Base-by-base conservation (phyloP, 176 grass and related monocot species). In the Urochloa ruziziensis region DNA sequence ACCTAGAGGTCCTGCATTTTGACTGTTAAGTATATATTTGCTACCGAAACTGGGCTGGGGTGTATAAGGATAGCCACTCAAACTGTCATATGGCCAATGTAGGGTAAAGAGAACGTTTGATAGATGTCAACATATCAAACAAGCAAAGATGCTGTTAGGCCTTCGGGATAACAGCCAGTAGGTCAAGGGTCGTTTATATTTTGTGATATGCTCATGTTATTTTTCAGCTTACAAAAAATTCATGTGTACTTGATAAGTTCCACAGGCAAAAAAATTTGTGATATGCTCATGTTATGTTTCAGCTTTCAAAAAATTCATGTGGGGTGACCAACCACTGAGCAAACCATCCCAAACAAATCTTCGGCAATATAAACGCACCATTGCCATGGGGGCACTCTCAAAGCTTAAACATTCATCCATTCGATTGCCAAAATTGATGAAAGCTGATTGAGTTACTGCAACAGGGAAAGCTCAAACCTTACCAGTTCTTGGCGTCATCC, bases 401-500 rank as follows among this genome's bases (percentile, higher is more conserved):
- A 52, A 57, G 54, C 23, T 57, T 24, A 57, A 74, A 53, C 47
- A 53, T 52, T 6, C 17, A 27, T 16, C n/a, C n/a, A 70, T 44
- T 7, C n/a, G 12, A 32, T 16, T 5, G 23, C 23, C 33, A 36
- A 37, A 67, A 23, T 32, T 35, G 29, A 42, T 5, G 23, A 68
- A n/a, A 40, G 36, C 66, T 42, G 36, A 42, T 24, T 24, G 15
- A 32, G 44, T 49, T 16, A 51, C 70, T 51, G 68, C 69, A 49
- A 49, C 16, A 30, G 16, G 34, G 29, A 8, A 74, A 73, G 68
- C 27, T 48, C 1, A 24, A 17, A 46, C 27, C 58, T 12, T 80
- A 98, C 96, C 96, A 98, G 84, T 88, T 86, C 30, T 91, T 86
- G 23, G 80, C 76, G 77, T 90, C 85, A 80, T 98, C 96, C 10